Conservation (phyloP, 148 eudicot genomes). For the Camellia lanceoleosa region DNA sequence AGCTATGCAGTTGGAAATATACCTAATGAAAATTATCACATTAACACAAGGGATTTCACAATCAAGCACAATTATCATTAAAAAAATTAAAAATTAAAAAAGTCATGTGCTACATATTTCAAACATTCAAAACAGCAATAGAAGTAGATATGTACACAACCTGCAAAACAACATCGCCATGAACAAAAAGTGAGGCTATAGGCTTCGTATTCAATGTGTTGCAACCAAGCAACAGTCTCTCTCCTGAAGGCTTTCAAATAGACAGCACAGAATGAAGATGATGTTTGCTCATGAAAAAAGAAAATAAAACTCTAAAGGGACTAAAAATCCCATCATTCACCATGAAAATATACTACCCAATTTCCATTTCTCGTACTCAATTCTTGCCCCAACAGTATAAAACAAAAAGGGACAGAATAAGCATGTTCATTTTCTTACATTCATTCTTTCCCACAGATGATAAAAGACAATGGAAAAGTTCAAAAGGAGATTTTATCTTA, state of each 20-base stretch:
- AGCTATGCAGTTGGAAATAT: not conserved
- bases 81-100: not conserved
- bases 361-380: constrained; percentile 3
- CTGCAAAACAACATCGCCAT: no score
- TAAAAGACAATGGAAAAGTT: no score
- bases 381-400: not conserved
- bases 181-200: not conserved
- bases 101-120: not conserved
- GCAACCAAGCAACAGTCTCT: no score
- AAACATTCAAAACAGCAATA: not conserved
- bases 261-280: no score
- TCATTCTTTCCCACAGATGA: not conserved
- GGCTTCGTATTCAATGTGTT: not conserved
- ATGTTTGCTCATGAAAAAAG: no score
- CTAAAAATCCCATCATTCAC: not conserved
- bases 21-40: not conserved
- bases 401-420: not conserved
- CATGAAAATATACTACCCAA: not conserved
- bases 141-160: not conserved
- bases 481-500: not conserved
- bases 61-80: not conserved
- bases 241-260: no score
- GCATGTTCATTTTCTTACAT: not conserved
- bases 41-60: not conserved
- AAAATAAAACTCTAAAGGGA: not conserved